Evolutionary conservation across 495 filamentous ascomycete species (phyloP), one percentile per base, ranked within the genome.

Genomic region (Achaetomiella virescens): DNA sequence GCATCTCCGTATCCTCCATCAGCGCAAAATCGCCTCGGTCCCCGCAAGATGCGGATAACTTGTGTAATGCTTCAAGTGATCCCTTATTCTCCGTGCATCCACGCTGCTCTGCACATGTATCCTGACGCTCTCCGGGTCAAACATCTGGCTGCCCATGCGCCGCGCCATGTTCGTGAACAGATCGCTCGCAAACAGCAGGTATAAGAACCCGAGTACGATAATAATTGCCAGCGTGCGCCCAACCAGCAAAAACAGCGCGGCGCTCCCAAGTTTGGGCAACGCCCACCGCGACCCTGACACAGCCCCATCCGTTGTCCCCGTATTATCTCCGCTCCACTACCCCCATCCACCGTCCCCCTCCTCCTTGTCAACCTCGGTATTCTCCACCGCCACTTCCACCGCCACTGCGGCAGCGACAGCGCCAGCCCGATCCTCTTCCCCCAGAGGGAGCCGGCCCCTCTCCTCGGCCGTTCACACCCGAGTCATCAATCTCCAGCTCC

Each of bases 401-500:
- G 77, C 69, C 72, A 79, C 51, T 75, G 70, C 33, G 76, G 72
- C 44, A 72, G 64, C 1, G 75, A 70, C 36, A 74, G 61, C 6
- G 59, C 59, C 43, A 64, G 61, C 10, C 70, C 71, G 55, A 82
- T 78, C 55, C 80, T 64, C 69, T 78, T 77, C 50, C 72, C 75
- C 77, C 76, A 79, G 20, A 69, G n/a, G 0, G 31, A 72, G n/a
- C n/a, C 17, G 75, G 69, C 27, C 66, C 57, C 10, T 55, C 63
- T 35, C 59, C 65, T n/a, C n/a, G n/a, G 61, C 58, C 75, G 48
- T 55, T 70, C 49, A 66, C 74, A 50, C 76, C 79, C 4, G 84
- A 83, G 63, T 96, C 92, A 58, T 90, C 76, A 7, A 95, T 81
- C 63, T 96, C 92, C 81, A 98, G 83, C 77, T 96, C 86, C 60